These are phyloP conservation scores for Mycosphaerelloides madeirae DNA, from an alignment of 2,329 filamentous ascomycete species.

Conservation along the genomic window DNA sequence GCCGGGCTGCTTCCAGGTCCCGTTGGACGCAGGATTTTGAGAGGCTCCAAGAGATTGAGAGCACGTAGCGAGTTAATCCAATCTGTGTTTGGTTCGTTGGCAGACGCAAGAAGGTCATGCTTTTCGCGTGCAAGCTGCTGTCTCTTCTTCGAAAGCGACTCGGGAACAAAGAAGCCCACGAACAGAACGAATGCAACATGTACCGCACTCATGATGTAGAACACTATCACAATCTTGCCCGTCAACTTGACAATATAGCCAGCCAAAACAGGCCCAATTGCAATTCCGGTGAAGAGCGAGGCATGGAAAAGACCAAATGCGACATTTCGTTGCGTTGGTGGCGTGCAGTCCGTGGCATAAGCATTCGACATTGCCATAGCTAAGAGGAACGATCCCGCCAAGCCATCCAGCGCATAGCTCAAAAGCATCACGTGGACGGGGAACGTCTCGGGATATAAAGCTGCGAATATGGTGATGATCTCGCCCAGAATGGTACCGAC, in stretches of 20 bases:
- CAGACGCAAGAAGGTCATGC: slow-evolving; percentile 43
- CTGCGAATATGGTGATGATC: slow-evolving; percentile 71
- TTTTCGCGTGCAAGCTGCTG: slow-evolving; percentile 68
- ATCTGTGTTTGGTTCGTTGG: slow-evolving; percentile 34
- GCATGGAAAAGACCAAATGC: slow-evolving; percentile 88
- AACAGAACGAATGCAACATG: slow-evolving; percentile 71
- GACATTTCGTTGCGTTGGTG: slow-evolving; percentile 72
- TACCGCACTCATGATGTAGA: slow-evolving; percentile 72
- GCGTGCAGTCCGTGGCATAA: slow-evolving; percentile 84
- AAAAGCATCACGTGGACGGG: slow-evolving; percentile 75
- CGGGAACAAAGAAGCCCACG: slow-evolving; percentile 68
- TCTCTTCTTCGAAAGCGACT: slow-evolving; percentile 72
- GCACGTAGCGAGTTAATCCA: slow-evolving; percentile 43
- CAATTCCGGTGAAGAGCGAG: slow-evolving; percentile 82
- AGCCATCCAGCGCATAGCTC: slow-evolving; percentile 72
- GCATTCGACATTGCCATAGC: slow-evolving; percentile 75
- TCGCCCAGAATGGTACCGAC: slow-evolving; percentile 71
- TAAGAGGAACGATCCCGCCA: slow-evolving; percentile 83
- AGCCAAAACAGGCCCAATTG: slow-evolving; percentile 75
- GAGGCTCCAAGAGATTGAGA: slow-evolving; percentile 67
- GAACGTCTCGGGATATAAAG: slow-evolving; percentile 65
- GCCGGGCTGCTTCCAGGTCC: slow-evolving; percentile 56
- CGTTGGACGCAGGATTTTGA: slow-evolving; percentile 71
- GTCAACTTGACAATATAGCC: slow-evolving; percentile 74
- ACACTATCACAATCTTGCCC: slow-evolving; percentile 71